Evolutionary conservation across 129 eudicot genomes (phyloP), one percentile per base, ranked within the genome.

Genomic region (Chrysanthemum makinoi): DNA sequence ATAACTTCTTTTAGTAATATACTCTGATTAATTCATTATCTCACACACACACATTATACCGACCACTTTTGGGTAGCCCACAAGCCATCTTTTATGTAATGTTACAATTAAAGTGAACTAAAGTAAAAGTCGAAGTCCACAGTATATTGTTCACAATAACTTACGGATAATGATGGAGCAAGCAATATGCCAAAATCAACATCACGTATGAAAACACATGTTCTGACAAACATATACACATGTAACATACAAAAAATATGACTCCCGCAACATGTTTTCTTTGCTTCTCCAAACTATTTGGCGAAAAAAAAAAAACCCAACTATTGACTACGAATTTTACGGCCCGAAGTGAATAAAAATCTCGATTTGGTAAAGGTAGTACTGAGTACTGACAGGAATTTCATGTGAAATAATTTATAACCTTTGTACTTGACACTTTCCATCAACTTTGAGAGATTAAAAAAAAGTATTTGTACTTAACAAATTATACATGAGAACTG

Each of bases 161-260:
- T 52, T 35, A 74, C 20, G 51, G 77, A 62, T 33, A 50, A 49
- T 59, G 59, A 28, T 50, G 13, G 44, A 69, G 52, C 64, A 54
- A 64, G 44, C 70, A 63, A 55, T 65, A 65, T 55, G 72, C 6
- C 58, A 51, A 49, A 46, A 78, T 71, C 67, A 72, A 55, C 39
- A 39, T 72, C 68, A 24, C n/a, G 18, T 68, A 59, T 30, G 18
- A 57, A 48, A 30, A 18, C 62, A 76, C 74, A 76, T 76, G 72
- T 58, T 65, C 26, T 49, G 47, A 52, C 33, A 67, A 24, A 56
- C 69, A 55, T 54, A 63, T 78, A 18, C 77, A 72, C 82, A 71
- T 71, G 82, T 56, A 71, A 71, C 77, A 78, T 66, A 64, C 72
- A 46, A 78, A 54, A 71, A 71, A 28, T 61, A 78, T 78, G 82